phyloP scores from a whole-genome alignment of 2,329 filamentous ascomycete species.

The Scytalidium lignicola region DNA sequence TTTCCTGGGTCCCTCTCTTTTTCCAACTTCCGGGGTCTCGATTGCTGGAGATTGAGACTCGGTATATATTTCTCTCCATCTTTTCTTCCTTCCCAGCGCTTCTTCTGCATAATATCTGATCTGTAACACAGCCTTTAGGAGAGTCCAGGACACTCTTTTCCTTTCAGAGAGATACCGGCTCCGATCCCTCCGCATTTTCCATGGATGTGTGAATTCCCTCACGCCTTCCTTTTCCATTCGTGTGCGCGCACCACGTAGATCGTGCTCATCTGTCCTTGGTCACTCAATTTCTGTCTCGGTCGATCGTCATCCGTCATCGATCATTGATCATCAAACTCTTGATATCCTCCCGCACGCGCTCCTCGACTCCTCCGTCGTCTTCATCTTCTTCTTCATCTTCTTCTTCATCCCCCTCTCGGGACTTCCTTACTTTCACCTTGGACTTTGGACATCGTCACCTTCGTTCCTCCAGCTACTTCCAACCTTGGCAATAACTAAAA shows the following conservation, averaged over 20 bases:
- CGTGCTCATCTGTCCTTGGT: neutral
- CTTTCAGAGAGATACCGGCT: too few relatives aligned
- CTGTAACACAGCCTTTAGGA: too few relatives aligned
- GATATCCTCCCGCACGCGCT: too few relatives aligned
- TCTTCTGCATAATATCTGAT: too few relatives aligned
- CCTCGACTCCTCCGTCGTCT: neutral
- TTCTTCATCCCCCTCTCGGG: neutral
- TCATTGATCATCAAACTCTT: neutral
- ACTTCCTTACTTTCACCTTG: too few relatives aligned
- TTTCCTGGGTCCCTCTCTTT: slow-evolving; percentile 20
- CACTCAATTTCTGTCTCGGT: neutral
- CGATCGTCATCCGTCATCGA: neutral
- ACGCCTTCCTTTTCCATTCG: slow-evolving; percentile 27
- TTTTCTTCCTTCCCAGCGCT: too few relatives aligned
- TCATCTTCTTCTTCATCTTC: neutral
- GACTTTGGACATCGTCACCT: too few relatives aligned
- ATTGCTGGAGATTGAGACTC: too few relatives aligned
- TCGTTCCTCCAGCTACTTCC: too few relatives aligned
- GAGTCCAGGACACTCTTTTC: too few relatives aligned
- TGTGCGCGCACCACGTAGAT: slow-evolving; percentile 4
- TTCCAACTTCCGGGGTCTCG: slow-evolving; percentile 17
- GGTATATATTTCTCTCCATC: too few relatives aligned
- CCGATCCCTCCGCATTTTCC: neutral
- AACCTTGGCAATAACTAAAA: too few relatives aligned
- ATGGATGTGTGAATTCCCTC: slow-evolving; percentile 7